Conservation (phyloP, 345 rosid genomes). For the Fremontodendron californicum region DNA sequence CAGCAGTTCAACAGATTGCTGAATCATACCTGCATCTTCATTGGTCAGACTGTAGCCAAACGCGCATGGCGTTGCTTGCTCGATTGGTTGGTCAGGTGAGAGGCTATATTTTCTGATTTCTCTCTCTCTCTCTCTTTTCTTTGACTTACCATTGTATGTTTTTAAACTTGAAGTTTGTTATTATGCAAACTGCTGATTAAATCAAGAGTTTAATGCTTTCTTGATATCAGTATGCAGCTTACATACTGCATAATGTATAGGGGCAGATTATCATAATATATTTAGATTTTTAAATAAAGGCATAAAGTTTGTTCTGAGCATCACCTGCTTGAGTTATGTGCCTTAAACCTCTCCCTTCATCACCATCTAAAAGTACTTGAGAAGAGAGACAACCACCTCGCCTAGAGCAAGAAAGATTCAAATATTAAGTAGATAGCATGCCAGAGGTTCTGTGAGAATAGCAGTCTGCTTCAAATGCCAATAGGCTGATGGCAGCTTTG, state of each 20-base stretch:
- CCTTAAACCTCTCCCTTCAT: not conserved
- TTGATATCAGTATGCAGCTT: not conserved
- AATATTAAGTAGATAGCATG: not conserved
- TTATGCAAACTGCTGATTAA: not conserved
- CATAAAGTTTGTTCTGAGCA: not conserved
- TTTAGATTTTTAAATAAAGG: conserved; percentile 3
- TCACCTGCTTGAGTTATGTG: not conserved
- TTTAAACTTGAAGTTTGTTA: not conserved
- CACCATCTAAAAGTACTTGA: not conserved
- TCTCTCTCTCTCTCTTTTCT: not conserved
- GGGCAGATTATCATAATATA: too few species aligned
- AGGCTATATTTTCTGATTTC: not conserved
- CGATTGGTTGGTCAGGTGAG: conserved; percentile 80
- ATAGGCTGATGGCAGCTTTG: not conserved
- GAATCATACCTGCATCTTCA: conserved; percentile 58
- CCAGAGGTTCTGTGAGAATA: not conserved
- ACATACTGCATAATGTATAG: too few species aligned
- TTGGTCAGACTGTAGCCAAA: conserved; percentile 48
- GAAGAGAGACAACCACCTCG: not conserved
- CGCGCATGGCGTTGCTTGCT: conserved; percentile 67
- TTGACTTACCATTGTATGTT: not conserved
- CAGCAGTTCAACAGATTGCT: conserved; percentile 70
- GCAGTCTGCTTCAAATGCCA: not conserved
- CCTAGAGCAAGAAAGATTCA: not conserved
- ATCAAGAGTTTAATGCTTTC: not conserved